Evolutionary conservation across 2,329 filamentous ascomycete genomes (phyloP).

Genomic region (Botrytis hyacinthi): DNA sequence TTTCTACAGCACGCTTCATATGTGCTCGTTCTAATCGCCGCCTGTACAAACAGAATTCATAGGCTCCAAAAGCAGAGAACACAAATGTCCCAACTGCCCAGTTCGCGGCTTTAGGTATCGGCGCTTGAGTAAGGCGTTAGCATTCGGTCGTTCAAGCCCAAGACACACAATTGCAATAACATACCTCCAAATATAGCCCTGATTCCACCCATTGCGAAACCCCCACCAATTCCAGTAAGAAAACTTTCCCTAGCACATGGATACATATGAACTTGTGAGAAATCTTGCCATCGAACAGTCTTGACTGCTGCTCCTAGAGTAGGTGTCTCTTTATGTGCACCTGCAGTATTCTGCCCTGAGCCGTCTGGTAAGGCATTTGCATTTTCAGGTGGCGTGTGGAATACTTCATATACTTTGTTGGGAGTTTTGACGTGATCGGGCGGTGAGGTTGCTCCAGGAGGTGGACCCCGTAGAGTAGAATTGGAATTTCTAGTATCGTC

Average conservation of each 20-base stretch:
- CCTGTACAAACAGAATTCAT: conserved; percentile 80
- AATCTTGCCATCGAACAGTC: conserved; percentile 66
- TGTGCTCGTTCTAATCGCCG: conserved; percentile 73
- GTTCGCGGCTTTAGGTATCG: conserved; percentile 68
- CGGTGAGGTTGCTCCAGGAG: conserved; percentile 40
- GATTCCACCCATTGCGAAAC: conserved; percentile 71
- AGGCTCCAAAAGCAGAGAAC: conserved; percentile 66
- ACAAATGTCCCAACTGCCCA: conserved; percentile 82
- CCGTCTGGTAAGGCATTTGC: conserved; percentile 39
- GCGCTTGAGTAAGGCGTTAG: conserved; percentile 45
- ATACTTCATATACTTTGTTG: conserved; percentile 44
- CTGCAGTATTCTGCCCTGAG: conserved; percentile 39
- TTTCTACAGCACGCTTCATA: conserved; percentile 82
- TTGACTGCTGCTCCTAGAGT: conserved; percentile 62
- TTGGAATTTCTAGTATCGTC: conserved; percentile 39
- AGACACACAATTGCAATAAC: conserved; percentile 6
- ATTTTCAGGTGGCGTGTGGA: conserved; percentile 36
- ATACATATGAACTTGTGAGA: conserved; percentile 68
- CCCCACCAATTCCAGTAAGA: conserved; percentile 77
- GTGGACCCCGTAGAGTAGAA: conserved; percentile 35
- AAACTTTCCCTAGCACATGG: conserved; percentile 84
- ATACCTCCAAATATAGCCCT: conserved; percentile 74
- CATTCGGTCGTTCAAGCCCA: neutral
- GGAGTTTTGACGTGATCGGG: conserved; percentile 40
- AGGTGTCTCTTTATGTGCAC: conserved; percentile 35